Conservation (phyloP, 148 eudicot genomes). For the Polygonum aviculare region DNA sequence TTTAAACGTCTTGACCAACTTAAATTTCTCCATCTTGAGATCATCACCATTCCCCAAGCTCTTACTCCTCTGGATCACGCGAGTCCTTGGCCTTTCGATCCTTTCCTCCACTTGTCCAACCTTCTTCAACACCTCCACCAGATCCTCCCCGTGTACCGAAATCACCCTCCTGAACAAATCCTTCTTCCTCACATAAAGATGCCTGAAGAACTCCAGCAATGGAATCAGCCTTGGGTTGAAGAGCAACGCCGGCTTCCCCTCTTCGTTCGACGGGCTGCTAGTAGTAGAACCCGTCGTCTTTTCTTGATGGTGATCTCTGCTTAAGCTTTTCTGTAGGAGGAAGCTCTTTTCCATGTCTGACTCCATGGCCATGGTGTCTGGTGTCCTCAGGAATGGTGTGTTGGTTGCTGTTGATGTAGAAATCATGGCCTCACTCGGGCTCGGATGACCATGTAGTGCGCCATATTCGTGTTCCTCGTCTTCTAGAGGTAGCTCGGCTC, state of each 20-base stretch:
- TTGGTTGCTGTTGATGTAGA: not conserved
- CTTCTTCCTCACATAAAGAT: constrained; percentile 12
- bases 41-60: not conserved
- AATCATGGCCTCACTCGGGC: not conserved
- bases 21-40: constrained; percentile 4
- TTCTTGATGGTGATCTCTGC: not conserved
- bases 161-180: constrained; percentile 11
- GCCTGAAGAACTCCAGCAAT: constrained; percentile 13
- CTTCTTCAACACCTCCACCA: constrained; percentile 9
- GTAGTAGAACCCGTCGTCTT: too few relatives aligned
- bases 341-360: not conserved
- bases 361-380: constrained; percentile 10
- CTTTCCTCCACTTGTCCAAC: not conserved
- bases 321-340: not conserved
- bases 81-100: not conserved
- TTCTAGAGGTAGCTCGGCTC: not conserved
- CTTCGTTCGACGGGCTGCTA: constrained; percentile 6
- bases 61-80: not conserved
- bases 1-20: constrained; percentile 2
- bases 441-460: not conserved
- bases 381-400: constrained; percentile 12
- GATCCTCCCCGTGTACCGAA: constrained; percentile 5
- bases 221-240: constrained; percentile 3
- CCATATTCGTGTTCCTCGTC: not conserved
- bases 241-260: not conserved